phyloP scores from a whole-genome alignment of 306 rosid genomes.

The Gynostemma pentaphyllum region DNA sequence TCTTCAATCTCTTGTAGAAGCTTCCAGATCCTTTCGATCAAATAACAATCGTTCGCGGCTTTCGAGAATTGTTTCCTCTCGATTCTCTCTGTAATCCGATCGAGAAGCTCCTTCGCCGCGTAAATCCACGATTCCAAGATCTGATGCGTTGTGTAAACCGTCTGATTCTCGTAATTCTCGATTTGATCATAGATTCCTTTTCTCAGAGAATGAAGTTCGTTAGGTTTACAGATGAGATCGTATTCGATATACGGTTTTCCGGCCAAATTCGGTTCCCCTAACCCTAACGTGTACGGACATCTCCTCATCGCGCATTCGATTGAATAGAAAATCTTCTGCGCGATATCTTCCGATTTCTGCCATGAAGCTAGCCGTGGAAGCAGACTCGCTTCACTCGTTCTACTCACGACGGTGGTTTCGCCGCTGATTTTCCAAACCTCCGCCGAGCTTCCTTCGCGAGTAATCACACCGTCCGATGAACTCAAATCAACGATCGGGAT shows the following conservation, averaged over 20 bases:
- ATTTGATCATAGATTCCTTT: conserved; percentile 37
- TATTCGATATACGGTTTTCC: conserved; percentile 58
- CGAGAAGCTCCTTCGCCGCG: conserved; percentile 28
- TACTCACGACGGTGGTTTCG: conserved; percentile 32
- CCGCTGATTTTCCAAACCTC: conserved; percentile 43
- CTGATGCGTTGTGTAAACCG: conserved; percentile 70
- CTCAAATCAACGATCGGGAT: conserved; percentile 44
- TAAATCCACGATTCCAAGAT: conserved; percentile 60
- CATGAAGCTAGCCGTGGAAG: conserved; percentile 70
- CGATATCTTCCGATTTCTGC: conserved; percentile 44
- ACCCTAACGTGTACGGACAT: conserved; percentile 65
- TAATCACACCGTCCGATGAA: conserved; percentile 17
- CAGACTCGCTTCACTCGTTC: conserved; percentile 57
- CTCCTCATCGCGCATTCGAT: conserved; percentile 59
- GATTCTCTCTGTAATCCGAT: conserved; percentile 29
- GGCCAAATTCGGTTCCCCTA: conserved; percentile 61
- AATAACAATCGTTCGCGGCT: conserved; percentile 47
- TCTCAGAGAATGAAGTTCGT: conserved; percentile 37
- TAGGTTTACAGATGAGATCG: conserved; percentile 68
- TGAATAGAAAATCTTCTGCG: conserved; percentile 38
- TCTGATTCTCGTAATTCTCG: conserved; percentile 49
- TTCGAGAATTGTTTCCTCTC: conserved; percentile 24
- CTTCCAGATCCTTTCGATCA: conserved; percentile 76
- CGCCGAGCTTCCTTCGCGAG: conserved; percentile 38
- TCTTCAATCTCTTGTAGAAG: conserved; percentile 55